Conservation (phyloP, 768 basidiomycete genomes). For the Kwoniella newhampshirensis region DNA sequence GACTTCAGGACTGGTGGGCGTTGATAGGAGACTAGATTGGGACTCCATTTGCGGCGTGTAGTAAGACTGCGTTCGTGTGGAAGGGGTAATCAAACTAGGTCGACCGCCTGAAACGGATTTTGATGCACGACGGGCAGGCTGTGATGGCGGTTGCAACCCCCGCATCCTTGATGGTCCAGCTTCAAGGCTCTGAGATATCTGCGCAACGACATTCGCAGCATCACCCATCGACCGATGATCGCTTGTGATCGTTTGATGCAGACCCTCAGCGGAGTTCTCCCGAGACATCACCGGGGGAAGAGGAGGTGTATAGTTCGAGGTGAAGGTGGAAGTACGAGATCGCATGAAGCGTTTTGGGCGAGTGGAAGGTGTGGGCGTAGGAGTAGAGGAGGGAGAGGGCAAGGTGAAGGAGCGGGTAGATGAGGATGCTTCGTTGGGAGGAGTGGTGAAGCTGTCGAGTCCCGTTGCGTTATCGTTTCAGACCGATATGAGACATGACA, state of each 20-base stretch:
- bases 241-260: not conserved
- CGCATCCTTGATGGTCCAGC: slow-evolving; percentile 20
- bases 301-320: slow-evolving; percentile 27
- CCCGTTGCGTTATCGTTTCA: not conserved
- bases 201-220: slow-evolving; percentile 12
- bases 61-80: slow-evolving; percentile 19
- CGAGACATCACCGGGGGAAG: slow-evolving; percentile 44
- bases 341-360: slow-evolving; percentile 1
- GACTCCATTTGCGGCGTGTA: slow-evolving; percentile 18
- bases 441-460: no score
- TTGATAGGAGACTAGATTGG: slow-evolving; percentile 2
- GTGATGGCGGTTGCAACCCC: not conserved
- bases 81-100: slow-evolving; percentile 9
- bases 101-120: slow-evolving; percentile 32
- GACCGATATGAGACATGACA: no score
- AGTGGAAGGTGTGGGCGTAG: slow-evolving; percentile 4
- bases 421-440: not conserved
- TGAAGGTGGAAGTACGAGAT: slow-evolving; percentile 35
- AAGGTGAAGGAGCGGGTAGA: not conserved
- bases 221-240: slow-evolving; percentile 5
- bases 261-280: slow-evolving; percentile 38
- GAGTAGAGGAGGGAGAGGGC: slow-evolving; percentile 1
- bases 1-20: slow-evolving; percentile 2
- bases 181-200: slow-evolving; percentile 11
- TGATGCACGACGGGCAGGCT: slow-evolving; percentile 21